Base-by-base conservation (phyloP, 2,329 filamentous ascomycete genomes). In the Hymenoscyphus scutula region DNA sequence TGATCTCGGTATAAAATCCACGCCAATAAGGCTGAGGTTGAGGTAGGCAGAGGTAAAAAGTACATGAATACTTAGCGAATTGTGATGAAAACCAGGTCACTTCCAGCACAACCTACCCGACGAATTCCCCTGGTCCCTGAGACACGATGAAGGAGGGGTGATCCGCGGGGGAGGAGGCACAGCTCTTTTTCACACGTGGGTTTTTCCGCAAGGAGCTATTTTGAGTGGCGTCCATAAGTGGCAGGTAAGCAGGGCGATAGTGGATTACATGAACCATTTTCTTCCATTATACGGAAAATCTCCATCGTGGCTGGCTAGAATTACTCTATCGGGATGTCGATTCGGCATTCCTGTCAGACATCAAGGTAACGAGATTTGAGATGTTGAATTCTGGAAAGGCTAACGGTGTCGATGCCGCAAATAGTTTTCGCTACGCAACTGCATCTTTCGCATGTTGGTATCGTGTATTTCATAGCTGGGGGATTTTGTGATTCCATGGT, bases 111-210 rank as follows among this genome's bases (percentile, higher is more conserved):
- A 27, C 25, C 38, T n/a, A 53, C 5, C 19, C 23, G 45, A 34
- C 11, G 15, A 53, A 25, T 19, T 53, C 45, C 41, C 57, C 41
- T 59, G 27, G 41, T n/a, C 25, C 41, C 27, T 59, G 57, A 59
- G 41, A 59, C 57, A 59, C 57, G 25, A 59, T 25, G 29, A 59
- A 51, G 29, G 45, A 59, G 57, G 57, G 25, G 37, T n/a, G 57
- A 53, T 59, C 41, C 45, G 41, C 34, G 57, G 57, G 57, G 41
- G 37, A 58, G 25, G 57, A 27, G 56, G 56, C 56, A 58, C 56
- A 19, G 57, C 32, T n/a, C 29, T 17, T 37, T 53, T 48, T 58
- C 37, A 27, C 57, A 59, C 57, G 57, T 59, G 57, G 57, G 23
- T 48, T 19, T 51, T 17, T 5, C 32, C 29, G 57, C 51, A 59